Base-by-base conservation (phyloP, 1,284 basidiomycete species). In the Tylopilus sp. region DNA sequence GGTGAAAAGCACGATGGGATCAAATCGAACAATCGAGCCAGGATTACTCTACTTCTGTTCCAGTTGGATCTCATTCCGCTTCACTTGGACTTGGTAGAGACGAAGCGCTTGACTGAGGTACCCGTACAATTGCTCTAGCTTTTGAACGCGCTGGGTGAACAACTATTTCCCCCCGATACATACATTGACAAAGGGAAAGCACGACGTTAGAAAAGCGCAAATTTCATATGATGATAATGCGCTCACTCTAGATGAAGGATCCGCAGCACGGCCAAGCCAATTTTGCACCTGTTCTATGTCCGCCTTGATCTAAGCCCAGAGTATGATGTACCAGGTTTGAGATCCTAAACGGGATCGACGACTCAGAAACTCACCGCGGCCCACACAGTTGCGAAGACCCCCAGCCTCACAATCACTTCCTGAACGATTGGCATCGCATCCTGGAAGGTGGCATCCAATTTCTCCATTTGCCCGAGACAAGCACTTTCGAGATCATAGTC, bases 101-200 rank as follows among this genome's bases (percentile, higher is more conserved):
- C 70, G 72, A 56, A 72, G 70, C 9, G 70, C 70, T 32, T 58
- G 64, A 38, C 70, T 71, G 19, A 72, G 70, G 57, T 70, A 68
- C 39, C 68, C 68, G 3, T 72, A 72, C 68, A 72, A 57, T 15
- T 9, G 58, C 57, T 74, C 72, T 36, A 72, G 54, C 55, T 56
- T 62, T 52, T 68, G 55, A 53, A 72, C 56, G 7, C 72, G 70
- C 18, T 47, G 47, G 55, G 56, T 19, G 52, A 72, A 72, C 36
- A 74, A n/a, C 70, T 73, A 47, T 22, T 47, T 47, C 9, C 10
- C 22, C 44, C 44, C 44, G 44, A n/a, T 22, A 12, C 44, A n/a
- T 22, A 12, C 44, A n/a, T 47, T 22, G 19, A 47, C 19, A 47
- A 47, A 47, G 44, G 8, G 44, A n/a, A 29, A 47, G 22, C 9